Evolutionary conservation across 331 rosid species (phyloP).

Genomic region (Pyracantha coccinea): DNA sequence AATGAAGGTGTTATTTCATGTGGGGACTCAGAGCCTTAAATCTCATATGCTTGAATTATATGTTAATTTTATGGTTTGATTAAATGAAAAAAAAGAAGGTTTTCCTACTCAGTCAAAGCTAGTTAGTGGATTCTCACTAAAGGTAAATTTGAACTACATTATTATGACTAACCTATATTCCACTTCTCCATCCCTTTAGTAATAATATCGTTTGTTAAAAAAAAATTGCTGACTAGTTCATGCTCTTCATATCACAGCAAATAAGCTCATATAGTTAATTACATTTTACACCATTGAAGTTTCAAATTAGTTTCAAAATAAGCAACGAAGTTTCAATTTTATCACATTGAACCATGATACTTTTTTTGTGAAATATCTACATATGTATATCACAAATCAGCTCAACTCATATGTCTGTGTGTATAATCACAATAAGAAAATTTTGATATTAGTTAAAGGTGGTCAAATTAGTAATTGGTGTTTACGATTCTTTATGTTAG

Average conservation of each 20-base stretch:
- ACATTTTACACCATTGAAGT: not conserved
- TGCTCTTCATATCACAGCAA: not conserved
- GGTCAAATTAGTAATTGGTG: not conserved
- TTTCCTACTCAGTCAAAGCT: not conserved
- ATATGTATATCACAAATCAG: not conserved
- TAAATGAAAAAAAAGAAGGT: constrained; percentile 11
- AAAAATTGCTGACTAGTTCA: not conserved
- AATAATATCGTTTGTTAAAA: no score
- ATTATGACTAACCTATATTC: no score
- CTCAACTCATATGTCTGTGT: not conserved
- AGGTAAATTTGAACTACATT: no score
- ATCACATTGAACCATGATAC: not conserved
- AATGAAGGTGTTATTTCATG: no score
- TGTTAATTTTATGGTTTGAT: constrained; percentile 49
- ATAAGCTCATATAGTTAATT: not conserved
- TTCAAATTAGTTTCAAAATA: no score
- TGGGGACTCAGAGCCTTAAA: constrained; percentile 31
- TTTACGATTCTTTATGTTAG: not conserved
- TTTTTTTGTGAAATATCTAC: no score
- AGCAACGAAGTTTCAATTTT: not conserved
- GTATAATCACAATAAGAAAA: not conserved
- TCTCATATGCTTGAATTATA: constrained; percentile 33
- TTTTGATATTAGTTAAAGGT: not conserved
- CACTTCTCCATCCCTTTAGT: no score
- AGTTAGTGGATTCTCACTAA: no score